These are phyloP conservation scores for Heterococcus sp. DNA, from an alignment of 108 stramenopile genomes.

Conservation along the genomic window DNA sequence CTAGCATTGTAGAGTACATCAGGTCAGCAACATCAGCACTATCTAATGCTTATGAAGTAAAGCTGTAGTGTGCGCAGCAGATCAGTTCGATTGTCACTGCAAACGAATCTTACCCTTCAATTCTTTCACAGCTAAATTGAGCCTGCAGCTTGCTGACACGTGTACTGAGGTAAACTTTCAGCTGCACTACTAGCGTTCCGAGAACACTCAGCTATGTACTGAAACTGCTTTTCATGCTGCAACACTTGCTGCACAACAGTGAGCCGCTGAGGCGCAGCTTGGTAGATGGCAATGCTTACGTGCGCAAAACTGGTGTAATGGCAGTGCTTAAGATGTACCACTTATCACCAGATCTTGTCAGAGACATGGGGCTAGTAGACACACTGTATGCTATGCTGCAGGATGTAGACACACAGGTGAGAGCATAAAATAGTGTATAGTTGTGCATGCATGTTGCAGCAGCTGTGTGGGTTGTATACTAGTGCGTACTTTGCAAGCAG, in stretches of 20 bases:
- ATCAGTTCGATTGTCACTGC: too few species aligned
- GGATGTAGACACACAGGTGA: slow-evolving; percentile 81
- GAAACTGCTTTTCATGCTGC: too few species aligned
- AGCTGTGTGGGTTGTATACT: neutral
- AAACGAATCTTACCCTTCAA: too few species aligned
- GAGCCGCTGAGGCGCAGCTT: slow-evolving; percentile 35
- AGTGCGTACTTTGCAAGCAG: neutral
- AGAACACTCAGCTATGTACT: too few species aligned
- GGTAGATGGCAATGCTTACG: slow-evolving; percentile 87
- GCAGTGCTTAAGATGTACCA: slow-evolving; percentile 92
- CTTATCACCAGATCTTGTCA: slow-evolving; percentile 77
- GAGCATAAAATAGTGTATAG: neutral
- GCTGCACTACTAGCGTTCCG: too few species aligned
- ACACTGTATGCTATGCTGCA: slow-evolving; percentile 92
- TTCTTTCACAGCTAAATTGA: too few species aligned
- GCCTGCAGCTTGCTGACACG: too few species aligned
- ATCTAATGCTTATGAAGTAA: too few species aligned
- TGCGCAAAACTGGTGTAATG: slow-evolving; percentile 96
- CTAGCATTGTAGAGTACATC: slow-evolving; percentile 96
- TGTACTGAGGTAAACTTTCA: too few species aligned
- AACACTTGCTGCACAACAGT: too few species aligned
- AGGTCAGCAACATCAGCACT: too few species aligned
- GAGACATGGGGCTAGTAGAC: slow-evolving; percentile 75
- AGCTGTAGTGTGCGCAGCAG: too few species aligned
- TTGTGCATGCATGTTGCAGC: neutral